These are phyloP conservation scores for Apodospora peruviana DNA, from an alignment of 495 filamentous ascomycete genomes.

Conservation along the genomic window DNA sequence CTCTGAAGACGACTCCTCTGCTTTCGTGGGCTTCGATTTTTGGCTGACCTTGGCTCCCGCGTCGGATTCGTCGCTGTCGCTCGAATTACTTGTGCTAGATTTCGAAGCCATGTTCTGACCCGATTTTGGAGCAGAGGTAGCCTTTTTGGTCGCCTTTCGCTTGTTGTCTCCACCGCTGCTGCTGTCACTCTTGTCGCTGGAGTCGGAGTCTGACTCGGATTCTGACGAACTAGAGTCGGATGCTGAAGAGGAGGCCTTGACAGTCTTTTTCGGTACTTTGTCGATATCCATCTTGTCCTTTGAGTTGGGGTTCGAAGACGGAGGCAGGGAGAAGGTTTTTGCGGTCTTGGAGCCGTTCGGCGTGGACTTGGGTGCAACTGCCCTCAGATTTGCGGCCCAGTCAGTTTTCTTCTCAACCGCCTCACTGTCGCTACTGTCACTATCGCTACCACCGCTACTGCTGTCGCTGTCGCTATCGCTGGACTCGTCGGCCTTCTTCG, in stretches of 20 bases:
- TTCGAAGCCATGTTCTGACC: neutral
- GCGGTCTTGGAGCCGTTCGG: slow-evolving; percentile 8
- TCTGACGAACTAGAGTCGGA: slow-evolving; percentile 17
- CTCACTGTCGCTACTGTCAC: slow-evolving; percentile 21
- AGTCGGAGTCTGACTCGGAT: slow-evolving; percentile 20
- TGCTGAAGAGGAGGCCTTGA: neutral
- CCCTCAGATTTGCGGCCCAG: slow-evolving; percentile 13
- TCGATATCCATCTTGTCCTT: slow-evolving; percentile 1
- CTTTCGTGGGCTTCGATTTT: slow-evolving; percentile 7
- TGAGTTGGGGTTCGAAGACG: neutral
- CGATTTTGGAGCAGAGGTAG: neutral
- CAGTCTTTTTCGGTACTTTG: neutral
- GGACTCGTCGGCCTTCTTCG: slow-evolving; percentile 8
- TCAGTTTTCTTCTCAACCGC: slow-evolving; percentile 13
- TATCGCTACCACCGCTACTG: slow-evolving; percentile 13
- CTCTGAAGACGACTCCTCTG: slow-evolving; percentile 5
- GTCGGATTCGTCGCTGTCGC: slow-evolving; percentile 4
- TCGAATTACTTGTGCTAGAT: neutral
- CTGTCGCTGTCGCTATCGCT: slow-evolving; percentile 5
- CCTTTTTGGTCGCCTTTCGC: neutral
- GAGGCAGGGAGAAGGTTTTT: neutral
- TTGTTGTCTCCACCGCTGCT: slow-evolving; percentile 4
- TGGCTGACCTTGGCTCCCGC: slow-evolving; percentile 5
- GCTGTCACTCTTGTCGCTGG: slow-evolving; percentile 10
- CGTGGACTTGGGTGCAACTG: slow-evolving; percentile 10